These are phyloP conservation scores for Boletus nobilissimus DNA, from an alignment of 1,284 basidiomycete genomes.

Conservation along the genomic window DNA sequence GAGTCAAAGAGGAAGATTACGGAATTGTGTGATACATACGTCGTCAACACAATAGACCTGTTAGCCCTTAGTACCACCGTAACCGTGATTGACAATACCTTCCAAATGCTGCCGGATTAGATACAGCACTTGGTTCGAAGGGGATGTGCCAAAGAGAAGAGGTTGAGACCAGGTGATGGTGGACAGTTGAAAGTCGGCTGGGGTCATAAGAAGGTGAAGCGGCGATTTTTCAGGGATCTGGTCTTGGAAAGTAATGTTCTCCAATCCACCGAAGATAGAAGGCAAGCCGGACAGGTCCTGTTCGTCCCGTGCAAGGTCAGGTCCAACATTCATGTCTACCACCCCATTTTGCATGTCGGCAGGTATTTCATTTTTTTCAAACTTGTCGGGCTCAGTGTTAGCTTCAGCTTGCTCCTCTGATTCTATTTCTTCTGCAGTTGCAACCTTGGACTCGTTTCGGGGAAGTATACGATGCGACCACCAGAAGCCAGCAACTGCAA, in stretches of 20 bases:
- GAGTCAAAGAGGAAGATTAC: too few species aligned
- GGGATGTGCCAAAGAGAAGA: not conserved
- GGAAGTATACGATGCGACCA: too few species aligned
- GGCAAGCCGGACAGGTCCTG: not conserved
- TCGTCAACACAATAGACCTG: too few species aligned
- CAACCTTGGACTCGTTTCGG: not conserved
- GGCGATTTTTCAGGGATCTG: not conserved
- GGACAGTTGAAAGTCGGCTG: not conserved
- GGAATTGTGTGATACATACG: too few species aligned
- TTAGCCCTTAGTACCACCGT: not conserved
- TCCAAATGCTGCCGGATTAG: not conserved
- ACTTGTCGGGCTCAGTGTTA: not conserved
- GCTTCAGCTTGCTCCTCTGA: not conserved
- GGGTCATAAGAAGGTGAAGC: not conserved
- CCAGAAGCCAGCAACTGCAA: too few species aligned
- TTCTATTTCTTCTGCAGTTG: not conserved
- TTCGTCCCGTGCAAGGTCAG: too few species aligned
- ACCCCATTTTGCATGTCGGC: too few species aligned
- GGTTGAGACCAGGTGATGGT: not conserved
- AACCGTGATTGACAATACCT: not conserved
- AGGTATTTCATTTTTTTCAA: not conserved
- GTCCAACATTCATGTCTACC: too few species aligned
- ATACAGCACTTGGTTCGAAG: not conserved
- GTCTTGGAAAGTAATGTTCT: not conserved
- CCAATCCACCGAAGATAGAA: not conserved